Evolutionary conservation across 1,284 basidiomycete species (phyloP).

Genomic region (Moesziomyces sp.): DNA sequence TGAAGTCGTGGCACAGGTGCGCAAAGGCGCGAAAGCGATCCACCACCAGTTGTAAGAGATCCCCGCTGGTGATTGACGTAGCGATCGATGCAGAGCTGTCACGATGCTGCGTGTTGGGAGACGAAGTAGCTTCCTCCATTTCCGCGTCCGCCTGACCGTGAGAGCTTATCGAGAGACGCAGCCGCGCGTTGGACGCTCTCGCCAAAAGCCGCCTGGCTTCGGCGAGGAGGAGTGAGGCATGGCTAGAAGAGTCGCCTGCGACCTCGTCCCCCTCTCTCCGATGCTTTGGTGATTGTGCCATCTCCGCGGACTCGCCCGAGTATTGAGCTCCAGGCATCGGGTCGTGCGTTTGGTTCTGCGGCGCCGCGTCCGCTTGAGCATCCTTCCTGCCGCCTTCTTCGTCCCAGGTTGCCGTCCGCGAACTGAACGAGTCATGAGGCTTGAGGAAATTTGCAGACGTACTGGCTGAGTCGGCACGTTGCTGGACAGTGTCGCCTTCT

Average conservation of each 20-base stretch:
- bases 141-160: constrained; percentile 3
- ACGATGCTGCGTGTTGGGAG: constrained; percentile 13
- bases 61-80: constrained; percentile 22
- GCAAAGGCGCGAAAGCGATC: constrained; percentile 34
- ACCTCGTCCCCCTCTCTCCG: not conserved
- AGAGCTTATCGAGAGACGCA: not conserved
- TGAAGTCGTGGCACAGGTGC: constrained; percentile 29
- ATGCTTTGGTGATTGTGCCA: not conserved
- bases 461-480: not conserved
- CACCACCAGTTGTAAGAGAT: constrained; percentile 32
- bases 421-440: constrained; percentile 43
- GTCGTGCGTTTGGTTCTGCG: not conserved
- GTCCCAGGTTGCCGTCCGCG: constrained; percentile 30
- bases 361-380: constrained; percentile 9
- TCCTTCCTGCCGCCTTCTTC: constrained; percentile 42
- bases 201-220: not conserved
- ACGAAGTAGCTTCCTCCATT: constrained; percentile 15
- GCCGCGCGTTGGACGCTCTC: not conserved
- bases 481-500: not conserved
- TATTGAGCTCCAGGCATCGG: not conserved
- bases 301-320: not conserved
- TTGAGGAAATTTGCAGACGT: constrained; percentile 31
- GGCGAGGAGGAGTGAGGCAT: too few relatives aligned
- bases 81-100: constrained; percentile 16
- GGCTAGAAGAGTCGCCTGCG: not conserved